Conservation (phyloP, 805 yeast species). For the Candida anglica region DNA sequence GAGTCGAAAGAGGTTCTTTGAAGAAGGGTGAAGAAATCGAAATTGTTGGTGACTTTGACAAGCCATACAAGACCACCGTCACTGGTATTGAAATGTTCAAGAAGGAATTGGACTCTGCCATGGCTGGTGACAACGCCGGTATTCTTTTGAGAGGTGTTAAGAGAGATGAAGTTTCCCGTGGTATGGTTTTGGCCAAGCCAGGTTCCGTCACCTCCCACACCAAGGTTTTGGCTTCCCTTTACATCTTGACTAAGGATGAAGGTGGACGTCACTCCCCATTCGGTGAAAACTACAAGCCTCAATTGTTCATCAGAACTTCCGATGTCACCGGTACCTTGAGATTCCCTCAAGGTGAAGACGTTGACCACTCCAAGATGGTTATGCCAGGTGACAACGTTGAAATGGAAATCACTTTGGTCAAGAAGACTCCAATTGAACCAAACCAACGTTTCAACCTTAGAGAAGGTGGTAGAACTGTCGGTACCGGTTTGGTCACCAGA, state of each 20-base stretch:
- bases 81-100: conserved; percentile 99
- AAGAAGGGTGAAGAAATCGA: conserved; percentile 99
- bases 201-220: conserved; percentile 89
- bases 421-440: conserved; percentile 90
- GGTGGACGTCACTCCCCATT: conserved; percentile 99
- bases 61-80: conserved; percentile 87
- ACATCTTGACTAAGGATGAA: conserved; percentile 91
- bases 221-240: conserved; percentile 89
- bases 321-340: conserved; percentile 87
- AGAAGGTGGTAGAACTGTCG: conserved; percentile 99
- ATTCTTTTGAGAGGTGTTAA: conserved; percentile 95
- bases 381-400: conserved; percentile 98
- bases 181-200: conserved; percentile 95
- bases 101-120: conserved; percentile 95
- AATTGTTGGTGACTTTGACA: conserved; percentile 87
- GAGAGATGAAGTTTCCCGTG: conserved; percentile 95
- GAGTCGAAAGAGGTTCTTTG: conserved; percentile 97
- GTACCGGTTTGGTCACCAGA: conserved; percentile 96
- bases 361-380: conserved; percentile 84
- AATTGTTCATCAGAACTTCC: conserved; percentile 93
- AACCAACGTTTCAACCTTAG: conserved; percentile 99
- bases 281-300: conserved; percentile 97
- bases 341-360: conserved; percentile 75
- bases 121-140: conserved; percentile 99
- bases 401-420: conserved; percentile 86